Conservation (phyloP, 2,329 filamentous ascomycete genomes). For the Furcasterigmium sp. region DNA sequence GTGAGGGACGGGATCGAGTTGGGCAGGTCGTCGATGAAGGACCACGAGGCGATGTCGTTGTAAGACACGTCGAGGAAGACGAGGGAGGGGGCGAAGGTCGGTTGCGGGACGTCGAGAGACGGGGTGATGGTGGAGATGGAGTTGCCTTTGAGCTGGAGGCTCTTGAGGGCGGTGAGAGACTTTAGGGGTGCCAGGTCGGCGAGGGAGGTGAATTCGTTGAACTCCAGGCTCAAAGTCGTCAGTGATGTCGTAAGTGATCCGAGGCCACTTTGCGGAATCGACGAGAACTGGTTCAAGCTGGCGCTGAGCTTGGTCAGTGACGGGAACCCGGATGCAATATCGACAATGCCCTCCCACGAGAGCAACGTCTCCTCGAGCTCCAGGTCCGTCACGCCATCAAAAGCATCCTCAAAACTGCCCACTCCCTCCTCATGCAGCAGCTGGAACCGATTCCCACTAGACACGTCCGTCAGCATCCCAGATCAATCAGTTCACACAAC, state of each 20-base stretch:
- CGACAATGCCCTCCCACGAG: constrained; percentile 58
- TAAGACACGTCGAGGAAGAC: constrained; percentile 69
- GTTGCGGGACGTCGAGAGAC: constrained; percentile 20
- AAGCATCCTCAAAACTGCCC: constrained; percentile 29
- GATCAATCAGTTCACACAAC: not conserved
- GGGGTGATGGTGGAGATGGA: constrained; percentile 45
- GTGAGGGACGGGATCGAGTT: constrained; percentile 66
- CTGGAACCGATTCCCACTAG: constrained; percentile 69
- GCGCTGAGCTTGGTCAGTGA: constrained; percentile 45
- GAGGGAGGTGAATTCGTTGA: constrained; percentile 61
- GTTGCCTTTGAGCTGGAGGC: constrained; percentile 72
- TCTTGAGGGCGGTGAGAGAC: constrained; percentile 45
- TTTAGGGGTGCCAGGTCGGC: constrained; percentile 51
- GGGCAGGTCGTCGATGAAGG: constrained; percentile 65
- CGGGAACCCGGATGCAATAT: constrained; percentile 47
- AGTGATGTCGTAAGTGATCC: constrained; percentile 43
- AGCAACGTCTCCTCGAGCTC: constrained; percentile 64
- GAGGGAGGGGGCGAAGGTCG: constrained; percentile 49
- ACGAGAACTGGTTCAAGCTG: constrained; percentile 52
- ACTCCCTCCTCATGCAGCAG: constrained; percentile 35
- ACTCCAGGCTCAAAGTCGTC: constrained; percentile 63
- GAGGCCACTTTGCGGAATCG: constrained; percentile 37
- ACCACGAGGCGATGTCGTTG: constrained; percentile 66
- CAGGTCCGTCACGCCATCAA: constrained; percentile 52
- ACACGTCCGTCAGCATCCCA: constrained; percentile 8